Evolutionary conservation across 108 stramenopile species (phyloP).

Genomic region (Nitzschia palea): DNA sequence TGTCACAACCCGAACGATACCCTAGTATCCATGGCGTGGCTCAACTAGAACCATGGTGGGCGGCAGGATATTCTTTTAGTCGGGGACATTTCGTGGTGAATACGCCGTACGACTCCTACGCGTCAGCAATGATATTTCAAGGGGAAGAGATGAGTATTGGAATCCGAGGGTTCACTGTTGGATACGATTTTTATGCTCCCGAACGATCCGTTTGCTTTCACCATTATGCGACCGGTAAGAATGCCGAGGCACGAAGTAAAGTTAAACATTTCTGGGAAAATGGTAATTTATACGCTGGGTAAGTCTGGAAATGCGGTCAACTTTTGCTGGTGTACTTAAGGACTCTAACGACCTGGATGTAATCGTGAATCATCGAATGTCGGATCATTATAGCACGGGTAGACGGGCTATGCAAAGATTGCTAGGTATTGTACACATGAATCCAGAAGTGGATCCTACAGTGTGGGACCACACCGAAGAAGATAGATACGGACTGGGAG

Average conservation of each 20-base stretch:
- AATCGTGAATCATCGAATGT: too few relatives aligned
- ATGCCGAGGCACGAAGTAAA: slow-evolving; percentile 57
- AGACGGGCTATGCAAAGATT: slow-evolving; percentile 77
- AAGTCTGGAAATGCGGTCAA: too few relatives aligned
- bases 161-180: slow-evolving; percentile 85
- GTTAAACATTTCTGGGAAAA: slow-evolving; percentile 84
- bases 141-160: slow-evolving; percentile 91
- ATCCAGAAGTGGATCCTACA: slow-evolving; percentile 58
- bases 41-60: slow-evolving; percentile 89
- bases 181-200: slow-evolving; percentile 91
- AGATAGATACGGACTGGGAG: slow-evolving; percentile 81
- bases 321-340: too few relatives aligned
- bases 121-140: slow-evolving; percentile 46
- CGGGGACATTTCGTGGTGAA: slow-evolving; percentile 86
- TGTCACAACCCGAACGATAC: slow-evolving; percentile 79
- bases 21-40: slow-evolving; percentile 72
- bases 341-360: too few relatives aligned
- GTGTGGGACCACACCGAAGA: slow-evolving; percentile 67
- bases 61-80: slow-evolving; percentile 88
- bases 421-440: slow-evolving; percentile 89
- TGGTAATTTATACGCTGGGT: slow-evolving; percentile 48
- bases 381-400: slow-evolving; percentile 32
- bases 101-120: slow-evolving; percentile 76
- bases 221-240: slow-evolving; percentile 81
- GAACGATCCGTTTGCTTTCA: slow-evolving; percentile 86